Evolutionary conservation across 2,329 filamentous ascomycete species (phyloP).

Genomic region (Pseudogymnoascus sp.): DNA sequence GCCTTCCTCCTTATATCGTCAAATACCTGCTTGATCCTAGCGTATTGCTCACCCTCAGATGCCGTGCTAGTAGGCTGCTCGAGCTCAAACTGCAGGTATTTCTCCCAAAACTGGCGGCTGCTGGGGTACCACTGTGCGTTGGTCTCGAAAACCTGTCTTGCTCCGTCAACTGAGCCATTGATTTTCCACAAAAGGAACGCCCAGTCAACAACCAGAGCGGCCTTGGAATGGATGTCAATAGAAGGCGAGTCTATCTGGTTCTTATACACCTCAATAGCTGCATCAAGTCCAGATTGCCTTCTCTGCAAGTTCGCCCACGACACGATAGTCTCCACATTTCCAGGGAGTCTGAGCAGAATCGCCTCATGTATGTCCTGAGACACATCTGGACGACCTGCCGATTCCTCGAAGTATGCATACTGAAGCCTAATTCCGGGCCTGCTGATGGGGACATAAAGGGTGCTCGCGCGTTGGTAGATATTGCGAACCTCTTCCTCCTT

Average conservation of each 20-base stretch:
- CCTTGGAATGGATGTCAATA: slow-evolving; percentile 73
- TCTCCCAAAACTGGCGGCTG: slow-evolving; percentile 82
- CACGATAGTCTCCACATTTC: slow-evolving; percentile 78
- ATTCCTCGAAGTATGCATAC: slow-evolving; percentile 93
- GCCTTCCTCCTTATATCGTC: slow-evolving; percentile 67
- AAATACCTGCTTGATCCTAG: slow-evolving; percentile 74
- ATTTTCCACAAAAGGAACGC: slow-evolving; percentile 80
- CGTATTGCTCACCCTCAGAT: slow-evolving; percentile 56
- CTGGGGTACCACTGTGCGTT: slow-evolving; percentile 79
- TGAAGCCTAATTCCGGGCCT: slow-evolving; percentile 76
- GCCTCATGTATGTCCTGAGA: slow-evolving; percentile 79
- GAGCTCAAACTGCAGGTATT: slow-evolving; percentile 82
- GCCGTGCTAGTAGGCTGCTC: slow-evolving; percentile 65
- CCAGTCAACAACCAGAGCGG: slow-evolving; percentile 81
- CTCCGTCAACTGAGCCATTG: slow-evolving; percentile 72
- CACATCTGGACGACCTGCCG: slow-evolving; percentile 64
- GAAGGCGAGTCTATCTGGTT: slow-evolving; percentile 66
- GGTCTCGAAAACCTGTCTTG: slow-evolving; percentile 72
- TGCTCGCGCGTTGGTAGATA: slow-evolving; percentile 83
- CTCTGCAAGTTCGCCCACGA: slow-evolving; percentile 82
- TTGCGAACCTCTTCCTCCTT: slow-evolving; percentile 87
- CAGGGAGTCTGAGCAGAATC: slow-evolving; percentile 67
- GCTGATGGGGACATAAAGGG: slow-evolving; percentile 78
- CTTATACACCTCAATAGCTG: slow-evolving; percentile 77
- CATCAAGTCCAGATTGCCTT: slow-evolving; percentile 74